Percentiles rank a stretch among this genome's conserved stretches.
phyloP scores from a whole-genome alignment of 2,329 filamentous ascomycete genomes.

The Ceratocystis smalleyi region DNA sequence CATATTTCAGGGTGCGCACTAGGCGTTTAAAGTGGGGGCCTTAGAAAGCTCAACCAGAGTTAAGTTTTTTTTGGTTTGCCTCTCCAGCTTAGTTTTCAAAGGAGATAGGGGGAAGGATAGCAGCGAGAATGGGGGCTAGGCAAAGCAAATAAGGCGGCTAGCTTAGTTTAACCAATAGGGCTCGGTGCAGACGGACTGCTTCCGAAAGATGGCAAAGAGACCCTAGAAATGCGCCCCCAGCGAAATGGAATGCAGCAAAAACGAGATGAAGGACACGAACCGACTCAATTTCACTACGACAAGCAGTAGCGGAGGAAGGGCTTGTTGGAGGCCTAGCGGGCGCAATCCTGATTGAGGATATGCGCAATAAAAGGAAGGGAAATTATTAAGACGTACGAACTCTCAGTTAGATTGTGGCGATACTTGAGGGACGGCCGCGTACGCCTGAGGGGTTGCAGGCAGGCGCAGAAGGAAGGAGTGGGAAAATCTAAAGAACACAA shows the following conservation, averaged over 20 bases:
- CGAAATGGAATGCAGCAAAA: neutral
- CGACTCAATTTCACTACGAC: neutral
- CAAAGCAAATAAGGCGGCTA: neutral
- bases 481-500: neutral
- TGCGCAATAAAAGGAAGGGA: neutral
- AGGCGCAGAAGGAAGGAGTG: neutral
- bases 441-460: neutral
- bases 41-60: neutral
- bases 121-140: neutral
- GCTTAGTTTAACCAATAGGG: neutral
- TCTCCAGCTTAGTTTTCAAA: neutral
- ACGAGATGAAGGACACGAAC: neutral
- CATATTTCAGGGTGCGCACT: conserved; percentile 11
- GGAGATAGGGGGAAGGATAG: neutral
- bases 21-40: neutral
- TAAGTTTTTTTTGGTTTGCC: neutral
- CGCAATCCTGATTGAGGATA: neutral
- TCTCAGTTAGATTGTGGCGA: neutral
- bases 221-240: neutral
- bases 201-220: neutral
- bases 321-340: neutral
- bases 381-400: neutral
- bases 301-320: neutral
- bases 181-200: neutral
- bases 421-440: neutral